Evolutionary conservation across 345 rosid species (phyloP), one percentile per base, ranked within the genome.

Genomic region (Rhodamnia argentea): DNA sequence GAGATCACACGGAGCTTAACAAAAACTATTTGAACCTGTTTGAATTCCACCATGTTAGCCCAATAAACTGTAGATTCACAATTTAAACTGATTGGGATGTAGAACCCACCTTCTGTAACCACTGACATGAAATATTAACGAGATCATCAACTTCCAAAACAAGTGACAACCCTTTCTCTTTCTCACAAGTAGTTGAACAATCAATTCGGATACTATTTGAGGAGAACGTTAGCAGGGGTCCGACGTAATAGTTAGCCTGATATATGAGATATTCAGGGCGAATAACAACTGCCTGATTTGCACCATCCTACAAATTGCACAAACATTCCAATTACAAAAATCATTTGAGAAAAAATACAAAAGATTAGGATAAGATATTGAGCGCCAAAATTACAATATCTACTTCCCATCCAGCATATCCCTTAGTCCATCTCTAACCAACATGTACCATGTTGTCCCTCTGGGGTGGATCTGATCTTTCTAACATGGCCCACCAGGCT

Each of bases 71-170:
- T 24, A 42, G 62, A 22, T 76, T 54, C 1, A 7, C 84, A 81
- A n/a, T 47, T 76, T 44, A 26, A 26, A n/a, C 9, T 50, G 11
- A 86, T n/a, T 54, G 13, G 18, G 59, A 86, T 32, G n/a, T 22
- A 86, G 54, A 85, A 78, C 96, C 94, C 90, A 97, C 99, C 90
- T 90, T 93, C 88, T 90, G 93, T 88, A 91, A 88, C 91, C 94
- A 91, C 78, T 89, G 93, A 87, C 94, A 91, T 54, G 91, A 89
- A 40, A 97, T 93, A 57, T 84, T 87, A 82, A 96, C 85, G 82
- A 97, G 93, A 89, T 96, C 98, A 86, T 94, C 98, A 82, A 97
- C 90, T 88, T 89, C 90, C 91, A 87, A 91, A 85, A 93, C 96
- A 83, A 91, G 86, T 84, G 85, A 89, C 74, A 89, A 90, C 78